Conservation (phyloP, 2,329 filamentous ascomycete species). For the Penicillium verrucosum region DNA sequence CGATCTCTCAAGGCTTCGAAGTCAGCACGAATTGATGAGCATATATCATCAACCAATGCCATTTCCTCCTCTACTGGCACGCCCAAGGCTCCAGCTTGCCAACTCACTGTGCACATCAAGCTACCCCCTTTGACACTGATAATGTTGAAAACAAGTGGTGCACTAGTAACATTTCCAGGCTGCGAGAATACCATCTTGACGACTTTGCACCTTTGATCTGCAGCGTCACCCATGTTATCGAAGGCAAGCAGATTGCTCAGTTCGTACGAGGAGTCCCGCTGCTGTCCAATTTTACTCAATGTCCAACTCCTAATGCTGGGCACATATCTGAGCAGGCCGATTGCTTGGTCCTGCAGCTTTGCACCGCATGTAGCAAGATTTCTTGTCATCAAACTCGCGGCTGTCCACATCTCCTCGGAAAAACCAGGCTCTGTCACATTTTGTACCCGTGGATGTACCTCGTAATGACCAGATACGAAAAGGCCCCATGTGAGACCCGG, state of each 20-base stretch:
- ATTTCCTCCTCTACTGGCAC: constrained; percentile 30
- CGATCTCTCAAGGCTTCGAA: constrained; percentile 4
- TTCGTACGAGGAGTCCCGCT: constrained; percentile 44
- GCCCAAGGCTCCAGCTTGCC: constrained; percentile 45
- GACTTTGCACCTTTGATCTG: constrained; percentile 18
- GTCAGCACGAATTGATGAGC: constrained; percentile 11
- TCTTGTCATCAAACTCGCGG: constrained; percentile 31
- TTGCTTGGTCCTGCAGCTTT: constrained; percentile 39
- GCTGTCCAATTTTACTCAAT: constrained; percentile 36
- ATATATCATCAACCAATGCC: constrained; percentile 16
- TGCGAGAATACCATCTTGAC: constrained; percentile 45
- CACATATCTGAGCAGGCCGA: constrained; percentile 45
- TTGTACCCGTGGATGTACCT: constrained; percentile 18
- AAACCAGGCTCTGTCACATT: constrained; percentile 4
- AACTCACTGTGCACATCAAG: constrained; percentile 41
- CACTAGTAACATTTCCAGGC: constrained; percentile 40
- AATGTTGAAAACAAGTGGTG: constrained; percentile 43
- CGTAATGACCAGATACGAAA: constrained; percentile 32
- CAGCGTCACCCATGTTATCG: constrained; percentile 28
- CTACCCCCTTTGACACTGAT: constrained; percentile 40
- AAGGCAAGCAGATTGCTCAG: constrained; percentile 48
- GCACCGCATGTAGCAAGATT: constrained; percentile 32
- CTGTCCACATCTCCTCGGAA: constrained; percentile 36
- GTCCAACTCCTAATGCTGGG: constrained; percentile 43
- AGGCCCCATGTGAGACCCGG: constrained; percentile 38